phyloP scores from a whole-genome alignment of 371 early-diverging fungal species.

The Saksenaea vasiformis region DNA sequence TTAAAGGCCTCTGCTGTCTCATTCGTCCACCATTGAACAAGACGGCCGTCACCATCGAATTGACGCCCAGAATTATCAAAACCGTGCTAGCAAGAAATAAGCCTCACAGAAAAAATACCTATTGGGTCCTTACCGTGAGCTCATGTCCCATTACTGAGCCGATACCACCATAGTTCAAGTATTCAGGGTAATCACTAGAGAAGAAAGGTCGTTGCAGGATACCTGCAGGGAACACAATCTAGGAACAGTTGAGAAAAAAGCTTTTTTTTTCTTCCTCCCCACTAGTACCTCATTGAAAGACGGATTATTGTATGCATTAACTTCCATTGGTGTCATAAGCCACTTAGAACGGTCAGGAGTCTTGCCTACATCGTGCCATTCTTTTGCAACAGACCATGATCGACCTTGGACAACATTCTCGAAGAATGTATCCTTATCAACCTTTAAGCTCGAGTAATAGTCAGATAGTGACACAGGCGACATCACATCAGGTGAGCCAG shows the following conservation, averaged over 20 bases:
- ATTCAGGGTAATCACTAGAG: constrained; percentile 42
- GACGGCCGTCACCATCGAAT: constrained; percentile 49
- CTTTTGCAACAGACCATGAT: constrained; percentile 19
- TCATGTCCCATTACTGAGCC: constrained; percentile 67
- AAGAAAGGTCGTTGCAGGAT: constrained; percentile 57
- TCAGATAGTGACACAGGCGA: constrained; percentile 42
- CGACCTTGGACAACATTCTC: constrained; percentile 36
- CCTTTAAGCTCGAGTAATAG: constrained; percentile 39
- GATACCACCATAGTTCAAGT: constrained; percentile 62
- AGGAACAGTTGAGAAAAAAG: background rate
- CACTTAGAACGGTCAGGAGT: constrained; percentile 50
- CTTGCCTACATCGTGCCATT: constrained; percentile 36
- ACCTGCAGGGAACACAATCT: constrained; percentile 64
- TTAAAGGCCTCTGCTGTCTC: constrained; percentile 51
- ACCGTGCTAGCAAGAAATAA: constrained; percentile 33
- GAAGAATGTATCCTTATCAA: constrained; percentile 40
- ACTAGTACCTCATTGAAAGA: constrained; percentile 38
- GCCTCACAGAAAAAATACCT: no score
- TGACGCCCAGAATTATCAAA: constrained; percentile 57
- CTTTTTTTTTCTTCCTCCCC: background rate
- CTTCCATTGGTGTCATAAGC: constrained; percentile 61
- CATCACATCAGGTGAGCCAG: constrained; percentile 43
- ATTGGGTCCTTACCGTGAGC: constrained; percentile 49
- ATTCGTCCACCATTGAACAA: constrained; percentile 70
- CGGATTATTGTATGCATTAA: constrained; percentile 65